Conservation (phyloP, 2,329 filamentous ascomycete genomes). For the Fusarium brevicatenulatum region DNA sequence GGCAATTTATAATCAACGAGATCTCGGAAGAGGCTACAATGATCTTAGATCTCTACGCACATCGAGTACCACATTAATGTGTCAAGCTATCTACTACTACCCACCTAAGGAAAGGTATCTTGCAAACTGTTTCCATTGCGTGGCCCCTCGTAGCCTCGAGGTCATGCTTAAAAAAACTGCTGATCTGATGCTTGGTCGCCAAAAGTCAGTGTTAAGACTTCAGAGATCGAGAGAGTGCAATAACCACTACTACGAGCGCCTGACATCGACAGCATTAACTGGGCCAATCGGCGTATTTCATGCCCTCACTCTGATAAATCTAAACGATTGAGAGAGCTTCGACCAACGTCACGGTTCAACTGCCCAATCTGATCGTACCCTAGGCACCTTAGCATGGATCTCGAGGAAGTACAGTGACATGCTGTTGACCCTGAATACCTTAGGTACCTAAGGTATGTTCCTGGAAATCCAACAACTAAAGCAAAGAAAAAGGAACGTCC, state of each 20-base stretch:
- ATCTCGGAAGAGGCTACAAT: background rate
- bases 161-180: background rate
- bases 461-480: background rate
- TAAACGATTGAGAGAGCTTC: background rate
- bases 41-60: background rate
- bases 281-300: background rate
- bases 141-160: background rate
- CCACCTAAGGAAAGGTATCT: background rate
- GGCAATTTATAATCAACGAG: background rate
- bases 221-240: background rate
- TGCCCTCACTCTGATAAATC: background rate
- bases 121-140: background rate
- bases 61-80: background rate
- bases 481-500: constrained; percentile 8
- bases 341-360: background rate
- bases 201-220: background rate
- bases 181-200: background rate
- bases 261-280: background rate
- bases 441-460: background rate
- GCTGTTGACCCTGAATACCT: background rate
- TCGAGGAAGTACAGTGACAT: background rate
- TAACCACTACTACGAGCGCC: background rate
- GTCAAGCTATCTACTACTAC: background rate
- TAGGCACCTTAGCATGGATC: background rate
- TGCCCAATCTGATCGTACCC: background rate